Evolutionary conservation across 257 asterid species (phyloP).

Genomic region (Mitragyna speciosa): DNA sequence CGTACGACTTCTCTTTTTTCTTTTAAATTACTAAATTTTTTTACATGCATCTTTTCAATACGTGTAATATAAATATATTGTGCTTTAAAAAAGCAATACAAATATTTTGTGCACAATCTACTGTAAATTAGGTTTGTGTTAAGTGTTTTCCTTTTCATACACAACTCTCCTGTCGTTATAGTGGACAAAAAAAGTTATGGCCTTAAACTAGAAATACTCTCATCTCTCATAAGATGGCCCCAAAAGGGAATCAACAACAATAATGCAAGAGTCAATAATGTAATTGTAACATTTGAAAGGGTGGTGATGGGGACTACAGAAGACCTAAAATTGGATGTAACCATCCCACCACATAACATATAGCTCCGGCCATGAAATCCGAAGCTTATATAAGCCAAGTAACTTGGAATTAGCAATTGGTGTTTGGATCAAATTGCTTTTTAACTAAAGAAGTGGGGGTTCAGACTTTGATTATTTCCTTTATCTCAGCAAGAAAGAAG

Average conservation of each 20-base stretch:
- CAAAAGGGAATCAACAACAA: neutral
- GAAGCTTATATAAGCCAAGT: neutral
- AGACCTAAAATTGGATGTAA: neutral
- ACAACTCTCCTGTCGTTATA: neutral
- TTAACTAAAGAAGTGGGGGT: too few relatives aligned
- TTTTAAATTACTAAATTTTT: neutral
- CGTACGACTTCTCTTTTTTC: too few relatives aligned
- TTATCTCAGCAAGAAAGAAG: neutral
- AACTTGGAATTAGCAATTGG: neutral
- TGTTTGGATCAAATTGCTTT: neutral
- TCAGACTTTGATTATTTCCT: too few relatives aligned
- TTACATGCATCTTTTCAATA: neutral
- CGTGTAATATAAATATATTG: neutral
- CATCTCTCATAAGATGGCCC: conserved; percentile 2
- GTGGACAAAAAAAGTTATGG: neutral
- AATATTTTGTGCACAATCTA: too few relatives aligned
- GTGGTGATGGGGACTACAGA: neutral
- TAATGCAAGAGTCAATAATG: neutral
- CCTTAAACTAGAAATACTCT: neutral
- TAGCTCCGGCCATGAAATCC: neutral
- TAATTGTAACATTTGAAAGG: neutral
- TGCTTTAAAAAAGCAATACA: too few relatives aligned
- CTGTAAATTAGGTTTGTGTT: too few relatives aligned
- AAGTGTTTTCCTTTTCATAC: neutral
- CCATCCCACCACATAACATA: neutral